phyloP scores from a whole-genome alignment of 2,329 filamentous ascomycete genomes.

The Botrytis elliptica region DNA sequence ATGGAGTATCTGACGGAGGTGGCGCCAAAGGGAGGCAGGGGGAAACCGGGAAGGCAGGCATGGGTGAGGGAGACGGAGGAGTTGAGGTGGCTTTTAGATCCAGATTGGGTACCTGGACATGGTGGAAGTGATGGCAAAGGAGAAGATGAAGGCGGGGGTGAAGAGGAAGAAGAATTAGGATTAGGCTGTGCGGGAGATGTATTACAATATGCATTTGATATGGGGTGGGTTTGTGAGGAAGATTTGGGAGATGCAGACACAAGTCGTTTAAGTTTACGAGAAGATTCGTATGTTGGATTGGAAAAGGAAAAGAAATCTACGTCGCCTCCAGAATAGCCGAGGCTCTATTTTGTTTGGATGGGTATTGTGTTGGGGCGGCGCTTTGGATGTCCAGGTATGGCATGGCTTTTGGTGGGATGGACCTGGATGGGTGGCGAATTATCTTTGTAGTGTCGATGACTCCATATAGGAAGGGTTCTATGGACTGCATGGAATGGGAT shows the following conservation, averaged over 20 bases:
- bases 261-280: background rate
- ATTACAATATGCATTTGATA: slow-evolving; percentile 26
- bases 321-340: background rate
- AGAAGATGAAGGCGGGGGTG: background rate
- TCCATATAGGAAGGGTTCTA: background rate
- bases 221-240: slow-evolving; percentile 31
- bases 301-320: background rate
- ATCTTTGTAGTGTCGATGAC: background rate
- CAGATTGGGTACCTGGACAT: background rate
- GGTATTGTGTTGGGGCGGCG: background rate
- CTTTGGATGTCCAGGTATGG: background rate
- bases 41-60: background rate
- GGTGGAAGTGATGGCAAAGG: background rate
- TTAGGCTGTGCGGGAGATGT: slow-evolving; percentile 27
- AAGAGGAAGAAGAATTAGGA: slow-evolving; percentile 5
- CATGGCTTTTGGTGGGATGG: background rate
- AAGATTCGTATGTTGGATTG: background rate
- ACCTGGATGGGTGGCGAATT: too few species aligned
- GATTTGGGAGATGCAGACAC: slow-evolving; percentile 22
- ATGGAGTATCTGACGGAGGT: slow-evolving; percentile 19
- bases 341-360: background rate
- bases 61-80: background rate
- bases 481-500: background rate
- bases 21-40: background rate
- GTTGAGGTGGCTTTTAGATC: slow-evolving; percentile 12